Conservation (phyloP, 106 monocot genomes). For the Ottelia alismoides region DNA sequence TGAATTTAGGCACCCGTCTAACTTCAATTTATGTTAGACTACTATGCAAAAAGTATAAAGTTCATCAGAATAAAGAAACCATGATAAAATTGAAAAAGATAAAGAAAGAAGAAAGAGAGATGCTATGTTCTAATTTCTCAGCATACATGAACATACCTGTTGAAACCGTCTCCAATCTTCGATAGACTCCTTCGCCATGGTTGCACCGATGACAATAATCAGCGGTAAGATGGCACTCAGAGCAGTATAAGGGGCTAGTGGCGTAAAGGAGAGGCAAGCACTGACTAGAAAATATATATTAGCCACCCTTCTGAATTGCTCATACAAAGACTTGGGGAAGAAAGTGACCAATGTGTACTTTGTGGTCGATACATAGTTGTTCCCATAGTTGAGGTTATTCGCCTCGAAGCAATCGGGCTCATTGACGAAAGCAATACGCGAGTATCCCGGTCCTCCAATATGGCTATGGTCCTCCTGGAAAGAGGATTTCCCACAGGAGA, state of each 20-base stretch:
- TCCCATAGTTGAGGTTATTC: slow-evolving; percentile 20
- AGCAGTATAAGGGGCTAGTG: slow-evolving; percentile 48
- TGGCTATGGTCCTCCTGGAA: slow-evolving; percentile 36
- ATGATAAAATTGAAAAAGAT: background rate
- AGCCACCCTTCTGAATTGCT: slow-evolving; percentile 91
- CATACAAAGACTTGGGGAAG: slow-evolving; percentile 71
- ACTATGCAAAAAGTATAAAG: background rate
- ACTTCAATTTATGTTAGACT: too few relatives aligned
- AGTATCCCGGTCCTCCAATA: slow-evolving; percentile 69
- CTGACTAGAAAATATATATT: slow-evolving; percentile 70
- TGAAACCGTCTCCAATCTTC: slow-evolving; percentile 76
- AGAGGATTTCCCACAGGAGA: slow-evolving; percentile 7
- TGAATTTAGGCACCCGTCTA: too few relatives aligned
- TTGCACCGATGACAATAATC: slow-evolving; percentile 61
- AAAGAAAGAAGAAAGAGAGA: too few relatives aligned
- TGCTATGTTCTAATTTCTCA: too few relatives aligned
- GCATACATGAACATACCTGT: slow-evolving; percentile 58
- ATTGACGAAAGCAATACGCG: slow-evolving; percentile 47
- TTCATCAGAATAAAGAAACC: background rate
- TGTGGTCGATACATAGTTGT: slow-evolving; percentile 68
- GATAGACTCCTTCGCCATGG: slow-evolving; percentile 82
- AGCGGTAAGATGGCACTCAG: slow-evolving; percentile 54
- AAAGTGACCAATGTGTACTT: slow-evolving; percentile 68
- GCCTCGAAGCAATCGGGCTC: slow-evolving; percentile 41
- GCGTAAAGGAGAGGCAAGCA: slow-evolving; percentile 55